Conservation (phyloP, 768 basidiomycete species). For the Leccinum sublutescens region DNA sequence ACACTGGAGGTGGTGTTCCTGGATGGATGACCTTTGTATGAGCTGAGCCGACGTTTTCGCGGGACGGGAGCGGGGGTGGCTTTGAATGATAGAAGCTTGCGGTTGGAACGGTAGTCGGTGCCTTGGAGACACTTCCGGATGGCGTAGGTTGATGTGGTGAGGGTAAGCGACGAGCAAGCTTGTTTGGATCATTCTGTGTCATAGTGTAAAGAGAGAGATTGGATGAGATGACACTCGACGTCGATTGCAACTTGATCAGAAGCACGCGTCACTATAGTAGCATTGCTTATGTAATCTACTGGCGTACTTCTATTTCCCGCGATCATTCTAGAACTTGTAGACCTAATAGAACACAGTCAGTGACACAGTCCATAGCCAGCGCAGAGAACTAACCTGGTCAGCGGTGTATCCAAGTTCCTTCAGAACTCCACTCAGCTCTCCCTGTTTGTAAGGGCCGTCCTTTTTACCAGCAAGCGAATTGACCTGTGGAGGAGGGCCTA, state of each 20-base stretch:
- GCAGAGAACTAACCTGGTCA: conserved; percentile 63
- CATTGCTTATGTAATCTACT: conserved; percentile 31
- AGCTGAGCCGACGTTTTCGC: conserved; percentile 36
- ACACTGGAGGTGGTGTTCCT: conserved; percentile 28
- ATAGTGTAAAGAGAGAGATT: conserved; percentile 28
- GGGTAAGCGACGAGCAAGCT: conserved; percentile 29
- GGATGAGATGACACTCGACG: conserved; percentile 11
- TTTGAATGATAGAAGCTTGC: conserved; percentile 30
- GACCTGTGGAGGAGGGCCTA: conserved; percentile 86
- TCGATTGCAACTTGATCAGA: conserved; percentile 23
- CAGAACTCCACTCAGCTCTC: conserved; percentile 75
- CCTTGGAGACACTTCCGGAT: conserved; percentile 31
- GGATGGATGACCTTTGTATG: conserved; percentile 36
- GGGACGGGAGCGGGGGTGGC: conserved; percentile 37
- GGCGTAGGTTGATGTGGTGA: conserved; percentile 46
- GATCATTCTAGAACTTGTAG: conserved; percentile 37
- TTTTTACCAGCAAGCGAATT: conserved; percentile 87
- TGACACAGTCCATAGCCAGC: not conserved
- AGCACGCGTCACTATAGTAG: conserved; percentile 25
- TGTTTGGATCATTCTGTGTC: conserved; percentile 48
- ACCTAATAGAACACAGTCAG: conserved; percentile 26
- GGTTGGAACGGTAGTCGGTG: conserved; percentile 27
- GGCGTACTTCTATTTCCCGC: conserved; percentile 5
- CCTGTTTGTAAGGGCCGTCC: conserved; percentile 77
- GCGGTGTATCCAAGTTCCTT: conserved; percentile 83